Evolutionary conservation across 148 eudicot genomes (phyloP), one percentile per base, ranked within the genome.

Genomic region (Spergularia bocconei): DNA sequence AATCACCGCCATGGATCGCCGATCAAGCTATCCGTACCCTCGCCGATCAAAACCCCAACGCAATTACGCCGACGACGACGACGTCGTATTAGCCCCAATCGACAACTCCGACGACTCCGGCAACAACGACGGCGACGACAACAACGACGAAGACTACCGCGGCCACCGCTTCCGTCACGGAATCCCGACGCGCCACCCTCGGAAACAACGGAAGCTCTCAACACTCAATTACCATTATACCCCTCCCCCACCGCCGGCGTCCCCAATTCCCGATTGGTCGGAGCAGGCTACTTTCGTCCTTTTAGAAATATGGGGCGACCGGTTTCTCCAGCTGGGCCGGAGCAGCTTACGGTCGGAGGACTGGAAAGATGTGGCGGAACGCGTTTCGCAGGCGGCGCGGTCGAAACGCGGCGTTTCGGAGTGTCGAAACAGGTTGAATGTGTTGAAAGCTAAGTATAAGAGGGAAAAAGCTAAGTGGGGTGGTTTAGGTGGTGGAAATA

Each of bases 301-400:
- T 81, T 74, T 91, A 20, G 93, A 90, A 59, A 77, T 85, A 4
- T 94, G 98, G 98, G 98, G 98, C 0, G 96, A 90, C 25, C 84
- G 91, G 78, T 94, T 85, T 70, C 33, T 88, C 71, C 85, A 94
- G 70, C 56, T 87, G 69, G 98, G 98, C 0, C 82, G 96, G 87
- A 85, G 85, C 76, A 94, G 97, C 38, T 81, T 94, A 69, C 83
- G 97, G 86, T 72, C 80, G 2, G 98, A 94, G 63, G 98, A 94
- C 74, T 94, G 98, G 98, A 75, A 58, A 17, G 98, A 94, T 11
- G 92, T 94, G 10, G 86, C 93, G 0, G 97, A 94, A 76, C 87
- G 92, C 71, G 91, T 94, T 21, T 84, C 89, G 8, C 88, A 94
- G 66, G 85, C 83, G 63, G 75, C 82, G 17, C 79, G 88, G 21